These are phyloP conservation scores for Domatiomyces globalis DNA, from an alignment of 2,329 filamentous ascomycete species.

Conservation along the genomic window DNA sequence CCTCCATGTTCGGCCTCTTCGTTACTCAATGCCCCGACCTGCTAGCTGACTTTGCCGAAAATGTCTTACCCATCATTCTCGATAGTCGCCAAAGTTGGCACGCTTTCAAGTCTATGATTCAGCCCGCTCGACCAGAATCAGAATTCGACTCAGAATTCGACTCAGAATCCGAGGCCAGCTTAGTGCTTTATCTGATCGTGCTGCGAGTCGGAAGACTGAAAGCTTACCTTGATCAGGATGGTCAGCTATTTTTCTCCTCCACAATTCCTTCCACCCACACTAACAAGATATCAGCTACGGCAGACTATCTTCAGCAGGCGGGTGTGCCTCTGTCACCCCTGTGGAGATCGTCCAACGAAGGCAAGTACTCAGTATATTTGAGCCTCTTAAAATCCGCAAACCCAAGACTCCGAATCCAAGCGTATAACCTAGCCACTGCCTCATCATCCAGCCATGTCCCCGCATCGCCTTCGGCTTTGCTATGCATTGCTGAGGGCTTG, in stretches of 20 bases:
- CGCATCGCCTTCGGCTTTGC: conserved; percentile 49
- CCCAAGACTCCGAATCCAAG: conserved; percentile 58
- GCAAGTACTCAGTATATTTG: background rate
- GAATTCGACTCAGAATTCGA: background rate
- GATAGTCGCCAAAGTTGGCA: background rate
- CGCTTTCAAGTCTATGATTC: background rate
- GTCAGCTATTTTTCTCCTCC: background rate
- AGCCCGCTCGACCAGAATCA: background rate
- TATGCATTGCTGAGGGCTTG: conserved; percentile 50
- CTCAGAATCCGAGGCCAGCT: background rate
- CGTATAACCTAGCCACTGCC: conserved; percentile 63
- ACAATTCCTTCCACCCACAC: background rate
- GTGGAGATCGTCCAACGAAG: background rate
- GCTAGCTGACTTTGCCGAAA: conserved; percentile 12
- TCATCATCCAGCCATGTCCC: conserved; percentile 62
- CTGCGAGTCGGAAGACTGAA: conserved; percentile 12
- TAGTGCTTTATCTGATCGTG: conserved; percentile 8
- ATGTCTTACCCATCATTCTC: conserved; percentile 15
- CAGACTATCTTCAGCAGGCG: conserved; percentile 1
- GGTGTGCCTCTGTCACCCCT: background rate
- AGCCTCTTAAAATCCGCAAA: conserved; percentile 35
- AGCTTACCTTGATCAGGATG: conserved; percentile 2
- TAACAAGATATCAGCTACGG: conserved; percentile 7
- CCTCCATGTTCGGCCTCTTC: conserved; percentile 1
- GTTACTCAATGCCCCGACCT: conserved; percentile 9